Evolutionary conservation across 2,329 filamentous ascomycete species (phyloP), one percentile per base, ranked within the genome.

Genomic region (Didymella glomerata): DNA sequence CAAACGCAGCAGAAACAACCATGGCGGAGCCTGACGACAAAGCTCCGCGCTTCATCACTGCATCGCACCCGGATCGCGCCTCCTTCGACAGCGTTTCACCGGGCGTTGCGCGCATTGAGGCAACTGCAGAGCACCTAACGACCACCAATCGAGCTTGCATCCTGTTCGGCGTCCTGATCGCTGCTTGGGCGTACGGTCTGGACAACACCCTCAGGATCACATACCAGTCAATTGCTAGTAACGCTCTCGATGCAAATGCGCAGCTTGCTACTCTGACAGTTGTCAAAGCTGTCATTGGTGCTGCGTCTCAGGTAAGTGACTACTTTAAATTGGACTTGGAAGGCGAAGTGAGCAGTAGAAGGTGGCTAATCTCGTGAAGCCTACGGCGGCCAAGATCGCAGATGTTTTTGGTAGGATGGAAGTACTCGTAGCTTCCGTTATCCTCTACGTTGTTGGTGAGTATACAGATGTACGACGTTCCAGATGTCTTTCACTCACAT

Each of bases 101-200:
- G 5, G 87, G 87, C 71, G 86, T 89, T 7, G 76, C 72, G n/a
- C 84, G 86, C 11, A 83, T 88, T 61, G 85, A 88, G 72, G 83
- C 83, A 28, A 78, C 89, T 46, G 76, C 82, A 7, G 74, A 80
- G 9, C 80, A 84, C 61, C 81, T 88, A 36, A 85, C 82, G 18
- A 61, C 75, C 4, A 58, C 65, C 14, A 85, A 89, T 69, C 84
- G 85, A 28, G 63, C 85, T 59, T 79, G 81, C 61, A 81, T 90
- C 70, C 89, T 89, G 74, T 68, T 84, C 10, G 80, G 86, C 24
- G 79, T 89, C 62, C 89, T 90, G 70, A 71, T 90, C 30, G 77
- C 89, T 52, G 84, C 86, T 11, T 90, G 88, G 71, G 85, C 82
- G 32, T 90, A 89, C 70, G 84, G 85, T 2, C 79, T 89, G 22